Percentiles rank a stretch among this genome's conserved stretches.
Conservation (phyloP, 2,329 filamentous ascomycete genomes). For the Nigrospora osmanthi region DNA sequence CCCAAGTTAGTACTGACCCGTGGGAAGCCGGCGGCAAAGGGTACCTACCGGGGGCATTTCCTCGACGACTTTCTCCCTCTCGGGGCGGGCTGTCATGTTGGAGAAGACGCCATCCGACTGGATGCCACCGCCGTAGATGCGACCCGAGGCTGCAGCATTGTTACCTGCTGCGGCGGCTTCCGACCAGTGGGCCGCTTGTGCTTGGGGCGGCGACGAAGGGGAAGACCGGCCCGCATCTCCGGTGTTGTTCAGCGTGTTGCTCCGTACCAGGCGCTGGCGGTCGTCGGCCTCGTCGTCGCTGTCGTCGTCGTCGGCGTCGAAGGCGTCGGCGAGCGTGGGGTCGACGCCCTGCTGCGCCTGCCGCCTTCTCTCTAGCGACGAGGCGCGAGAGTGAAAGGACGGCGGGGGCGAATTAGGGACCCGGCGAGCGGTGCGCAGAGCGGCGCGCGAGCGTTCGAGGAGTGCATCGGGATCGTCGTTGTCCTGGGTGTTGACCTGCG, state of each 20-base stretch:
- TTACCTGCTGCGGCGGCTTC: slow-evolving; percentile 25
- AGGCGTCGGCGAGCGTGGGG: slow-evolving; percentile 83
- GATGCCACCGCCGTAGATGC: slow-evolving; percentile 65
- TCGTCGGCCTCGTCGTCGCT: slow-evolving; percentile 71
- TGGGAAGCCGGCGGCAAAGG: background rate
- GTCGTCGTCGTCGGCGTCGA: slow-evolving; percentile 70
- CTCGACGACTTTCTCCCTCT: slow-evolving; percentile 66
- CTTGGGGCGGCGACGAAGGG: slow-evolving; percentile 1
- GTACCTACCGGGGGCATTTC: slow-evolving; percentile 83
- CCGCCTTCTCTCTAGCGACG: slow-evolving; percentile 48
- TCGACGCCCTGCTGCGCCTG: slow-evolving; percentile 43
- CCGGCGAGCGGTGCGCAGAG: slow-evolving; percentile 20
- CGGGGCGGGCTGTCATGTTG: slow-evolving; percentile 86
- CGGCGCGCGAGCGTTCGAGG: slow-evolving; percentile 11
- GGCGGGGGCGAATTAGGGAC: slow-evolving; percentile 60
- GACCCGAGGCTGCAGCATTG: slow-evolving; percentile 25
- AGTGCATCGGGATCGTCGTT: slow-evolving; percentile 38
- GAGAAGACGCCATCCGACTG: slow-evolving; percentile 93
- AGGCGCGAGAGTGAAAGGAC: slow-evolving; percentile 81
- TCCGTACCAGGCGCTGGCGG: slow-evolving; percentile 77
- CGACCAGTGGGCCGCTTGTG: slow-evolving; percentile 12
- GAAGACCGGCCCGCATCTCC: no score
- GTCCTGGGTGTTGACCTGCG: slow-evolving; percentile 51
- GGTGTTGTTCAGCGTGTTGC: slow-evolving; percentile 32
- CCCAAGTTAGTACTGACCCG: no score